These are phyloP conservation scores for Rheum nobile DNA, from an alignment of 148 eudicot species.

Conservation along the genomic window DNA sequence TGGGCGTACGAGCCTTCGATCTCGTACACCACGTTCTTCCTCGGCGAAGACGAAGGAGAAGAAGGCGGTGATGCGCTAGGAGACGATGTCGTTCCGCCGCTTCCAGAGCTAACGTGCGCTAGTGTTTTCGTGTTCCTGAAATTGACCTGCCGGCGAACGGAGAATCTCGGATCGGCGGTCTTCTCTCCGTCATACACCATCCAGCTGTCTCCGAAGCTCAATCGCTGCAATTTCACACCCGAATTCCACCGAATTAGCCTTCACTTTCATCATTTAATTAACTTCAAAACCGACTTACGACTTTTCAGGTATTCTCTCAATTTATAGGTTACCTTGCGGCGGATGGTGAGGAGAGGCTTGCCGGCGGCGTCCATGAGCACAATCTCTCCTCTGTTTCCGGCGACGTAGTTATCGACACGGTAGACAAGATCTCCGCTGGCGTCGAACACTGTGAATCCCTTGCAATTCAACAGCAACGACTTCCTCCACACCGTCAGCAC, in stretches of 20 bases:
- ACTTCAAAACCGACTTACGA: background rate
- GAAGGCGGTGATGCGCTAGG: background rate
- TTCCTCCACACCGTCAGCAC: slow-evolving; percentile 65
- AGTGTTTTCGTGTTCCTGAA: slow-evolving; percentile 27
- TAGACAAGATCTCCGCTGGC: slow-evolving; percentile 46
- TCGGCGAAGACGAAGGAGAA: background rate
- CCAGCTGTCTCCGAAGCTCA: slow-evolving; percentile 55
- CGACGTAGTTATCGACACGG: slow-evolving; percentile 59
- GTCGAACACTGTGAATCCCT: slow-evolving; percentile 66
- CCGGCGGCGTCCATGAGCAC: slow-evolving; percentile 66
- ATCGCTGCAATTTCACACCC: slow-evolving; percentile 20
- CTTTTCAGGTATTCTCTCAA: no score
- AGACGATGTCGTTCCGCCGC: background rate
- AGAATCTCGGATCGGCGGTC: slow-evolving; percentile 25
- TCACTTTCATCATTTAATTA: background rate
- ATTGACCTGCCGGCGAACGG: slow-evolving; percentile 34
- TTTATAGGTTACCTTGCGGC: slow-evolving; percentile 63
- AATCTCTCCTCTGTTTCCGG: slow-evolving; percentile 25
- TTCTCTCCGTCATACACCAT: slow-evolving; percentile 46
- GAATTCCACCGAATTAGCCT: background rate
- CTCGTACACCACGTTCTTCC: slow-evolving; percentile 26
- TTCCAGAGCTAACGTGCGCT: slow-evolving; percentile 27
- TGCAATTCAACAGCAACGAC: slow-evolving; percentile 53
- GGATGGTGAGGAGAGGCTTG: slow-evolving; percentile 57
- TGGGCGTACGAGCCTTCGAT: slow-evolving; percentile 56